Evolutionary conservation across 2,329 filamentous ascomycete genomes (phyloP).

Genomic region (Akanthomyces lecanii): DNA sequence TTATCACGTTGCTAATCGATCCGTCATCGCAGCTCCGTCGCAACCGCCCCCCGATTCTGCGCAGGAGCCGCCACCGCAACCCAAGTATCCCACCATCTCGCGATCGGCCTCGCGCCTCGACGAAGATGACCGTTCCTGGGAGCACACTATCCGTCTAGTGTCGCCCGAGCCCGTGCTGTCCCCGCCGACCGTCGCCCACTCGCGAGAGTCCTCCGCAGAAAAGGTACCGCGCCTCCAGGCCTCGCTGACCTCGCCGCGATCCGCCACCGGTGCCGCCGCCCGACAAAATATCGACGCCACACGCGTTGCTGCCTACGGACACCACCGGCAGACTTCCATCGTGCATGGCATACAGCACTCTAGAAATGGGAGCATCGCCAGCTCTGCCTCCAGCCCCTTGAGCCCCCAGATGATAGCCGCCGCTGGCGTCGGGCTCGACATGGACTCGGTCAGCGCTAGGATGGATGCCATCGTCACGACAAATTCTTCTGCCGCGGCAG

Average conservation of each 20-base stretch:
- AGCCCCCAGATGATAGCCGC: conserved; percentile 82
- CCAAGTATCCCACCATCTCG: conserved; percentile 10
- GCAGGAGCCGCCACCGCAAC: background rate
- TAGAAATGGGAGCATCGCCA: conserved; percentile 81
- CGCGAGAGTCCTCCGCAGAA: conserved; percentile 16
- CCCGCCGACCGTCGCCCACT: conserved; percentile 8
- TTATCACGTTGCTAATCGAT: background rate
- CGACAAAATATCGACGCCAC: conserved; percentile 35
- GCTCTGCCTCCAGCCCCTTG: conserved; percentile 75
- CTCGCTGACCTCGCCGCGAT: conserved; percentile 14
- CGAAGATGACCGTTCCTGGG: conserved; percentile 15
- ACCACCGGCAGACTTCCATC: conserved; percentile 95
- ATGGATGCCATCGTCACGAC: conserved; percentile 47
- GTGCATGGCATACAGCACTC: conserved; percentile 94
- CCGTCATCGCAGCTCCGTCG: conserved; percentile 12
- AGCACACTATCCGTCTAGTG: conserved; percentile 16
- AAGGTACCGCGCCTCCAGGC: conserved; percentile 8
- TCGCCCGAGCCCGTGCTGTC: conserved; percentile 13
- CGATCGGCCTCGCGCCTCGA: conserved; percentile 15
- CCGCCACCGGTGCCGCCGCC: conserved; percentile 4
- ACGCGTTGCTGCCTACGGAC: conserved; percentile 63
- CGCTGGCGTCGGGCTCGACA: conserved; percentile 53
- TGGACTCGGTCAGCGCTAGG: conserved; percentile 42
- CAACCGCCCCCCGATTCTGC: conserved; percentile 12
- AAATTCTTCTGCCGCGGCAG: conserved; percentile 31